Percentiles rank a stretch among this genome's conserved stretches.
Evolutionary conservation across 2,329 filamentous ascomycete genomes (phyloP).

Genomic region (Moelleriella libera): DNA sequence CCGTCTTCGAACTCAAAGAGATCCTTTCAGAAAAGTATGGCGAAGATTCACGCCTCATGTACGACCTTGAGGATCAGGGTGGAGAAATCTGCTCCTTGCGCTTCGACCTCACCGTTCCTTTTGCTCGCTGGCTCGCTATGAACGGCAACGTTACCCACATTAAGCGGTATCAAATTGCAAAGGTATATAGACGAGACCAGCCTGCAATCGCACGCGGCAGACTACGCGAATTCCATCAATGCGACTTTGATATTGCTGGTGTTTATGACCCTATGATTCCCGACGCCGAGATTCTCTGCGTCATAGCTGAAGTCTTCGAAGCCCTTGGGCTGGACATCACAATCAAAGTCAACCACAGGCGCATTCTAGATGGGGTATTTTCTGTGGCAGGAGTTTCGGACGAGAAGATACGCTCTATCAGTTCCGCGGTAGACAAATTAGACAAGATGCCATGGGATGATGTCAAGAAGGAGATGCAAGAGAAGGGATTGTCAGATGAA

Average conservation of each 20-base stretch:
- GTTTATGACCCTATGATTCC: constrained; percentile 79
- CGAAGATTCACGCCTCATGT: constrained; percentile 84
- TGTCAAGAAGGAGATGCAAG: constrained; percentile 83
- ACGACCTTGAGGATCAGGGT: constrained; percentile 74
- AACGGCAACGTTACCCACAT: constrained; percentile 64
- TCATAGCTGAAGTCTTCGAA: constrained; percentile 74
- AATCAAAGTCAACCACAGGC: constrained; percentile 88
- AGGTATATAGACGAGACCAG: constrained; percentile 46
- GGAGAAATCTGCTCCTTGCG: constrained; percentile 62
- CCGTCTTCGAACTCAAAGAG: constrained; percentile 75
- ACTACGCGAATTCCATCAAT: constrained; percentile 93
- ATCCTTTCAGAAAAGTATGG: constrained; percentile 78
- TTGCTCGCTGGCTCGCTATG: constrained; percentile 87
- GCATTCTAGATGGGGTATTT: constrained; percentile 85
- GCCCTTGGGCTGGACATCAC: constrained; percentile 59
- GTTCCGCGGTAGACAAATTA: constrained; percentile 84
- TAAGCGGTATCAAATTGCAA: constrained; percentile 90
- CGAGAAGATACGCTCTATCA: constrained; percentile 77
- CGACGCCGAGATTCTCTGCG: constrained; percentile 75
- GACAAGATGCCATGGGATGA: constrained; percentile 85
- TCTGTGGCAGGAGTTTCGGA: constrained; percentile 75
- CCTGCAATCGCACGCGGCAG: constrained; percentile 65
- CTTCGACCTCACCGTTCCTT: constrained; percentile 80
- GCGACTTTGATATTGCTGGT: constrained; percentile 89
- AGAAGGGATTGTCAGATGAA: constrained; percentile 63